These are phyloP conservation scores for Penicillium decumbens DNA, from an alignment of 2,329 filamentous ascomycete genomes.

Conservation along the genomic window DNA sequence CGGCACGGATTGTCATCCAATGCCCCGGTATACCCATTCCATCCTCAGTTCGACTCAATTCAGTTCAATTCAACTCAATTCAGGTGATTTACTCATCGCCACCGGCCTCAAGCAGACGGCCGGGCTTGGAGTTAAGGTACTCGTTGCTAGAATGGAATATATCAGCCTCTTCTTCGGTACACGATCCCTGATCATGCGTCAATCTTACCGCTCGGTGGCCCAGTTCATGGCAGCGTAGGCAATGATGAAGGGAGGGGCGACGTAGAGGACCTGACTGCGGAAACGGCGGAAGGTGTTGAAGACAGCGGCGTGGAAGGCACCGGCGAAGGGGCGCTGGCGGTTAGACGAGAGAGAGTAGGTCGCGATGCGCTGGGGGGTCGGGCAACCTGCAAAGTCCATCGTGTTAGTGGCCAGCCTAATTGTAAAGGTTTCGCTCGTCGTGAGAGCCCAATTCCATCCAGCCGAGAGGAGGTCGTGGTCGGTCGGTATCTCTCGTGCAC, in stretches of 20 bases:
- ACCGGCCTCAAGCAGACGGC: constrained; percentile 35
- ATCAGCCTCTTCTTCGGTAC: constrained; percentile 4
- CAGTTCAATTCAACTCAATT: neutral
- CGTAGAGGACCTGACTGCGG: constrained; percentile 81
- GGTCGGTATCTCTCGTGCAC: constrained; percentile 2
- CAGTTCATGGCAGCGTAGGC: constrained; percentile 84
- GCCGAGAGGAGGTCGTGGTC: neutral
- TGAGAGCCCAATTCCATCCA: neutral
- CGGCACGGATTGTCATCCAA: constrained; percentile 13
- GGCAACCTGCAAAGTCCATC: constrained; percentile 25
- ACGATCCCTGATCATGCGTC: constrained; percentile 31
- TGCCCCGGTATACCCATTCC: constrained; percentile 15
- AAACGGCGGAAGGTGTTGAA: constrained; percentile 94
- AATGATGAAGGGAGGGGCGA: constrained; percentile 69
- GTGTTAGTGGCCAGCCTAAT: neutral
- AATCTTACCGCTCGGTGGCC: constrained; percentile 75
- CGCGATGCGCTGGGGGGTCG: constrained; percentile 53
- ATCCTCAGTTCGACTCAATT: constrained; percentile 6
- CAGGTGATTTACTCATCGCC: constrained; percentile 29
- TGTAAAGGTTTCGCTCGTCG: neutral
- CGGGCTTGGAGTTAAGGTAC: constrained; percentile 50
- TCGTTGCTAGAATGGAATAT: constrained; percentile 40
- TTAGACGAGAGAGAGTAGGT: constrained; percentile 78
- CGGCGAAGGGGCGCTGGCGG: constrained; percentile 81
- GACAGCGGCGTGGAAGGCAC: constrained; percentile 71